Percentiles rank a stretch among this genome's conserved stretches.
Evolutionary conservation across 352 stramenopile genomes (phyloP).

Genomic region (Aphanomyces stellatus): DNA sequence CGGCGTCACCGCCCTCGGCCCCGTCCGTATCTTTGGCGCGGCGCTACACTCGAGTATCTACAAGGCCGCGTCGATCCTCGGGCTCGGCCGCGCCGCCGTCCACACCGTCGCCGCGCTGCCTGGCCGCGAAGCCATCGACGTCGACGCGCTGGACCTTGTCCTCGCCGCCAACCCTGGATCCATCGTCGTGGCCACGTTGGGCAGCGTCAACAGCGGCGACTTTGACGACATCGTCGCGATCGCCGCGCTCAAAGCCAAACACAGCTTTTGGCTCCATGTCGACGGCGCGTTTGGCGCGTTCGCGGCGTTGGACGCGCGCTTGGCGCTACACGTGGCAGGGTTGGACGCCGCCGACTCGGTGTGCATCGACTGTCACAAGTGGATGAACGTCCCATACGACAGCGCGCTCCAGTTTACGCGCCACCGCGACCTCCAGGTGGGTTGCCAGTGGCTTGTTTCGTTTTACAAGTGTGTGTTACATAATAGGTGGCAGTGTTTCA

Average conservation of each 20-base stretch:
- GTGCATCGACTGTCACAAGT: constrained; percentile 73
- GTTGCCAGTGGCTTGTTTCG: too few relatives aligned
- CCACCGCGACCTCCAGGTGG: constrained; percentile 33
- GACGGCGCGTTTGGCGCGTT: constrained; percentile 54
- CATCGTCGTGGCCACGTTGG: neutral
- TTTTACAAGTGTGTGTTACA: too few relatives aligned
- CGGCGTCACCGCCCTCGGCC: neutral
- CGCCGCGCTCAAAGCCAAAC: neutral
- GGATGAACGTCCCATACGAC: constrained; percentile 59
- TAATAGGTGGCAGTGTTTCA: constrained; percentile 39
- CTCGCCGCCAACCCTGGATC: neutral
- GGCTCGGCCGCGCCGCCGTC: neutral
- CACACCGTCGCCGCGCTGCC: neutral
- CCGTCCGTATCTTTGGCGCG: neutral
- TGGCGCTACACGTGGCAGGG: constrained; percentile 37
- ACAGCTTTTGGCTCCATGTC: constrained; percentile 44
- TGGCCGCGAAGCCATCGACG: constrained; percentile 6
- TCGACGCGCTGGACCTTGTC: neutral
- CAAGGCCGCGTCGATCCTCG: constrained; percentile 12
- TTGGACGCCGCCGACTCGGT: constrained; percentile 56
- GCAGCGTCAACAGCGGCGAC: constrained; percentile 14
- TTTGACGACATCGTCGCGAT: constrained; percentile 4
- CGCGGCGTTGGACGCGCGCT: constrained; percentile 41
- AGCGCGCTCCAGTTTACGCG: constrained; percentile 56
- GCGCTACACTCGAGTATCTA: constrained; percentile 1